Conservation (phyloP, 306 rosid species). For the Geum urbanum region DNA sequence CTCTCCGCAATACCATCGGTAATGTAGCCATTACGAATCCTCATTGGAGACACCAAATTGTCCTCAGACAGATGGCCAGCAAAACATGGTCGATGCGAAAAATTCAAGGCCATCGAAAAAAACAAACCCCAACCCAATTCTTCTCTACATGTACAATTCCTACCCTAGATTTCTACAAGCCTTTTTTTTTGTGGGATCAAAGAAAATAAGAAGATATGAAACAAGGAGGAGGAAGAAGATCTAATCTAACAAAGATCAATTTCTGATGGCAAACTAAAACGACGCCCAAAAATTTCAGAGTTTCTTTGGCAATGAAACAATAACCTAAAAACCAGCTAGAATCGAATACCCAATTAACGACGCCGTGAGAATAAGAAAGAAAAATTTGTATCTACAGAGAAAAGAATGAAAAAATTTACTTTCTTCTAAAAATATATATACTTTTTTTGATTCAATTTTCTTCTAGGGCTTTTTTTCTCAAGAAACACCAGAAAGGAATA, state of each 20-base stretch:
- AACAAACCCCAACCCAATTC: constrained; percentile 22
- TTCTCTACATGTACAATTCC: constrained; percentile 5
- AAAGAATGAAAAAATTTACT: constrained; percentile 31
- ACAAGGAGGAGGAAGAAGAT: constrained; percentile 26
- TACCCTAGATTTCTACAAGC: constrained; percentile 22
- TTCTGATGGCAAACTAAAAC: constrained; percentile 91
- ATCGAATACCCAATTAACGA: constrained; percentile 17
- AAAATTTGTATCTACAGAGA: constrained; percentile 39
- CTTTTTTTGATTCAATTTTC: constrained; percentile 8
- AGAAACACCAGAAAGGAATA: neutral
- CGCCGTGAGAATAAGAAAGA: constrained; percentile 9
- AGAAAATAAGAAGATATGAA: neutral
- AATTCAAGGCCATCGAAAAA: constrained; percentile 54
- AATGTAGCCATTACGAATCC: constrained; percentile 56
- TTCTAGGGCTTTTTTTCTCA: neutral
- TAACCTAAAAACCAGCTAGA: constrained; percentile 38
- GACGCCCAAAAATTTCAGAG: constrained; percentile 91
- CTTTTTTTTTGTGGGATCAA: neutral
- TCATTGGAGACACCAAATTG: constrained; percentile 46
- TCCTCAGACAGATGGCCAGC: constrained; percentile 42
- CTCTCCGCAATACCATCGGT: constrained; percentile 53
- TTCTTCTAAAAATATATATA: neutral
- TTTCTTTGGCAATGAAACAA: constrained; percentile 36
- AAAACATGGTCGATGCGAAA: constrained; percentile 41
- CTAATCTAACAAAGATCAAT: constrained; percentile 59